phyloP scores from a whole-genome alignment of 805 yeast species.

The Martiniozyma abietophila region DNA sequence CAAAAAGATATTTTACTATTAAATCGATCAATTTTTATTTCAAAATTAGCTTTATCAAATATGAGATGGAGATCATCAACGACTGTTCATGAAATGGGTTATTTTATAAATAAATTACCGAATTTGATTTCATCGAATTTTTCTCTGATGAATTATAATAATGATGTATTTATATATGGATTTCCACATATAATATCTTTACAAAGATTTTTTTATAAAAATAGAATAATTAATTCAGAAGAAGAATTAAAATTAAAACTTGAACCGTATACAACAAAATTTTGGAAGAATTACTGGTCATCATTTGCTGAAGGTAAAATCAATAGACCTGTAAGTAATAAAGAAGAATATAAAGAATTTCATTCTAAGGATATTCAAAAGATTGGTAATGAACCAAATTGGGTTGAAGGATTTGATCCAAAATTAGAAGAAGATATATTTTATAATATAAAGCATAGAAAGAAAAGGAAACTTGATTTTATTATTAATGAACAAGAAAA shows the following conservation, averaged over 20 bases:
- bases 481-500: background rate
- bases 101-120: slow-evolving; percentile 40
- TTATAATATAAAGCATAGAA: background rate
- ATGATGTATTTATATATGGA: slow-evolving; percentile 39
- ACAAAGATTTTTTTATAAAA: slow-evolving; percentile 45
- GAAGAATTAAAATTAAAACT: slow-evolving; percentile 27
- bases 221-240: slow-evolving; percentile 33
- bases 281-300: slow-evolving; percentile 50
- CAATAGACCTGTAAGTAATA: slow-evolving; percentile 7
- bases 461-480: background rate
- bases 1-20: slow-evolving; percentile 34
- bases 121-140: slow-evolving; percentile 30
- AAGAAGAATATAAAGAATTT: slow-evolving; percentile 12
- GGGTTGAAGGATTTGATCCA: slow-evolving; percentile 22
- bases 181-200: slow-evolving; percentile 46
- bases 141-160: slow-evolving; percentile 33
- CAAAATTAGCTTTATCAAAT: slow-evolving; percentile 42
- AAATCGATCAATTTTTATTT: slow-evolving; percentile 33
- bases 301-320: slow-evolving; percentile 23
- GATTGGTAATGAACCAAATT: slow-evolving; percentile 21
- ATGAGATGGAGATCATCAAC: slow-evolving; percentile 50
- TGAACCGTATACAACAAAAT: slow-evolving; percentile 28
- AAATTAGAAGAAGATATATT: slow-evolving; percentile 15
- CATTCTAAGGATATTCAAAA: slow-evolving; percentile 15
- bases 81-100: slow-evolving; percentile 58